Conservation (phyloP, 2,329 filamentous ascomycete species). For the Colletotrichum sp. region DNA sequence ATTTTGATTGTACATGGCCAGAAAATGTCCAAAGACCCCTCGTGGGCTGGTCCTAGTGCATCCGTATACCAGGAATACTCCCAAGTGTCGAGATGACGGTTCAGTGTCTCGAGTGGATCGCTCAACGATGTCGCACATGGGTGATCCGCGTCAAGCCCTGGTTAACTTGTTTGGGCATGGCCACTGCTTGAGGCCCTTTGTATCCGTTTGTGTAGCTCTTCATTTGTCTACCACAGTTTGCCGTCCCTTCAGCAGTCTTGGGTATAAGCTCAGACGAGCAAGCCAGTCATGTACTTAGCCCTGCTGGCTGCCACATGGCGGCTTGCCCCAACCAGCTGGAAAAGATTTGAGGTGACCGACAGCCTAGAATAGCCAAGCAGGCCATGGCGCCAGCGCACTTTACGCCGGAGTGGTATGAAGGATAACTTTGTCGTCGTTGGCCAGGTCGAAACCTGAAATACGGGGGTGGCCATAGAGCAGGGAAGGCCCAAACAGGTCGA, state of each 20-base stretch:
- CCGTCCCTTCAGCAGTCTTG: neutral
- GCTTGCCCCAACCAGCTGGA: neutral
- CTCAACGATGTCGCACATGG: conserved; percentile 22
- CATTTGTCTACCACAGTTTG: neutral
- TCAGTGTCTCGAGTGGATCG: conserved; percentile 8
- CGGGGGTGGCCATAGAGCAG: neutral
- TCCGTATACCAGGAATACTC: neutral
- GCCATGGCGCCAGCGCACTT: neutral
- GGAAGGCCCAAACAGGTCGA: neutral
- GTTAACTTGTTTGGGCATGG: conserved; percentile 16
- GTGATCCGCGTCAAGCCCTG: conserved; percentile 11
- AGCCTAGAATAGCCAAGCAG: neutral
- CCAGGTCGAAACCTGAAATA: neutral
- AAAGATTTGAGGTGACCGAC: neutral
- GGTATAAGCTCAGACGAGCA: neutral
- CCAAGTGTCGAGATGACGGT: conserved; percentile 14
- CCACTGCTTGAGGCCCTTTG: conserved; percentile 1
- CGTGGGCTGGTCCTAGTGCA: conserved; percentile 1
- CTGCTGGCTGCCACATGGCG: neutral
- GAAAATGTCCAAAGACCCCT: conserved; percentile 2
- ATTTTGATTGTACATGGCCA: neutral
- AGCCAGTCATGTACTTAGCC: neutral
- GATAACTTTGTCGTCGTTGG: neutral
- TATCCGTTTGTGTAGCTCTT: neutral
- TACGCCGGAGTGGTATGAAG: neutral